Evolutionary conservation across 2,329 filamentous ascomycete genomes (phyloP).

Genomic region (Alternaria burnsii): DNA sequence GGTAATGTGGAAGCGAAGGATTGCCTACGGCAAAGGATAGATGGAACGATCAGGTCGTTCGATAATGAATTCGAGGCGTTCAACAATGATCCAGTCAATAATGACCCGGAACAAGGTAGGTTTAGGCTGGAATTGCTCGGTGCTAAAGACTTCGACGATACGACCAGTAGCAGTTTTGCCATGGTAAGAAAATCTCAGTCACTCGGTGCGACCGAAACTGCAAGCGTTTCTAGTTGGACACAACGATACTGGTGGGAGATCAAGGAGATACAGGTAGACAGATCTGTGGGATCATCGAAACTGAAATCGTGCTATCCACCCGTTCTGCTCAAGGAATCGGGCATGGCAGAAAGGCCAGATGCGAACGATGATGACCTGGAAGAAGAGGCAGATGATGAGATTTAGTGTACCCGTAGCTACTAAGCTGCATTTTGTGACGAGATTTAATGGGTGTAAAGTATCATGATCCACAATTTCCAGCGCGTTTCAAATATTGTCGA

Average conservation of each 20-base stretch:
- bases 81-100: background rate
- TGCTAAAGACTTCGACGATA: background rate
- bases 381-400: constrained; percentile 25
- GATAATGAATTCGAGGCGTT: background rate
- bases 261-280: background rate
- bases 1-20: background rate
- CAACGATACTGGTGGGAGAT: background rate
- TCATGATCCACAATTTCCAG: constrained; percentile 37
- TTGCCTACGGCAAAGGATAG: background rate
- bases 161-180: background rate
- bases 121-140: background rate
- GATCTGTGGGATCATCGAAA: background rate
- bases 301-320: background rate
- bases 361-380: constrained; percentile 37
- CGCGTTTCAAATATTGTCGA: constrained; percentile 37
- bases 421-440: constrained; percentile 24
- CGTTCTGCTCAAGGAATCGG: background rate
- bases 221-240: background rate
- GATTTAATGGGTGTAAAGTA: constrained; percentile 35
- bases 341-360: constrained; percentile 31
- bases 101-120: background rate
- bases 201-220: background rate
- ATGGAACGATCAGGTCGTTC: background rate
- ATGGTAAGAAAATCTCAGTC: background rate
- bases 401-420: constrained; percentile 20